Conservation (phyloP, 495 filamentous ascomycete genomes). For the Xylaria longipes region DNA sequence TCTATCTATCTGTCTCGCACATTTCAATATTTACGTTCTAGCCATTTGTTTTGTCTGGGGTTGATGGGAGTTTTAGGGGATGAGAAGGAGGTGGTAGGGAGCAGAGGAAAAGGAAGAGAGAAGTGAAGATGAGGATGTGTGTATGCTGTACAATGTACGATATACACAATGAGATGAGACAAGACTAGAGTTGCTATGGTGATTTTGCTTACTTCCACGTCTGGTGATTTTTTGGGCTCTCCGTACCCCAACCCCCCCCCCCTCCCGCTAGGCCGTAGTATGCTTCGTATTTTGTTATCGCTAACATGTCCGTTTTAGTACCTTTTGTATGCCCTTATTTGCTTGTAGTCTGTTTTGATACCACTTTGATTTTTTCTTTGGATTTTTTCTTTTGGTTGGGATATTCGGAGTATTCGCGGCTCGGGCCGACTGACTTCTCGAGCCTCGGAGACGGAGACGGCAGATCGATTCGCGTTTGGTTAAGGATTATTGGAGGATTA, state of each 20-base stretch:
- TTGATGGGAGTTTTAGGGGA: neutral
- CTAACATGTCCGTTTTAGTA: no score
- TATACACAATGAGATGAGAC: constrained; percentile 6
- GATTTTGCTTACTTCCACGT: neutral
- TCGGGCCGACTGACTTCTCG: neutral
- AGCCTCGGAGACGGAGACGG: neutral
- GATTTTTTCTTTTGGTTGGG: no score
- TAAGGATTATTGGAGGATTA: neutral
- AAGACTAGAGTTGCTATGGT: neutral
- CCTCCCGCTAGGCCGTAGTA: no score
- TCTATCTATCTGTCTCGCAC: neutral
- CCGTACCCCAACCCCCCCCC: no score
- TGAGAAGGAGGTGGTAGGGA: neutral
- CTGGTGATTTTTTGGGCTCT: neutral
- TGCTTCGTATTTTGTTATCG: neutral
- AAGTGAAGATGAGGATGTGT: neutral
- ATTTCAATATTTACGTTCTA: neutral
- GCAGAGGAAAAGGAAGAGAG: neutral
- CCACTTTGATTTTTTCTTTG: no score
- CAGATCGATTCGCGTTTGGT: neutral
- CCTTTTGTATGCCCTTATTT: no score
- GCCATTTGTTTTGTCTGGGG: neutral
- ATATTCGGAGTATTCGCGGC: neutral
- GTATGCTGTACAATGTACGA: constrained; percentile 9
- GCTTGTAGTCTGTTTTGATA: no score